These are phyloP conservation scores for Phialocephala sp. DNA, from an alignment of 2,329 filamentous ascomycete species.

Conservation along the genomic window DNA sequence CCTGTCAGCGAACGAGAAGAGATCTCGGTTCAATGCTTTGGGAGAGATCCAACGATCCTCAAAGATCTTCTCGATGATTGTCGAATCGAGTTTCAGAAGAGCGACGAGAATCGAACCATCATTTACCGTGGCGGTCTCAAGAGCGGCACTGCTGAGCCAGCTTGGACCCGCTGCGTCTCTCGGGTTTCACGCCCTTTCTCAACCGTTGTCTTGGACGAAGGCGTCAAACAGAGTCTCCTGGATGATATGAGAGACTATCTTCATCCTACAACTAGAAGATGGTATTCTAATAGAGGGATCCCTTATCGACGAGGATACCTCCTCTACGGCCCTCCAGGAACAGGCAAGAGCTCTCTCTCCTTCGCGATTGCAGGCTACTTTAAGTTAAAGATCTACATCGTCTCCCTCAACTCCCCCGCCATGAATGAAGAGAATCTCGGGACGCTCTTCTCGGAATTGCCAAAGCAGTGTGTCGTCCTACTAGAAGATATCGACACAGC, in stretches of 20 bases:
- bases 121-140: constrained; percentile 65
- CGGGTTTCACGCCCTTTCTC: constrained; percentile 65
- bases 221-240: constrained; percentile 63
- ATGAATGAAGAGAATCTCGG: constrained; percentile 70
- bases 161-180: constrained; percentile 67
- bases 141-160: constrained; percentile 49
- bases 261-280: constrained; percentile 66
- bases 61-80: constrained; percentile 68
- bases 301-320: constrained; percentile 86
- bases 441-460: constrained; percentile 69
- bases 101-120: constrained; percentile 66
- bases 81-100: constrained; percentile 58
- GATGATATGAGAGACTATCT: constrained; percentile 68
- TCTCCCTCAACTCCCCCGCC: constrained; percentile 66
- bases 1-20: constrained; percentile 60
- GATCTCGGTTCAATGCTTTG: constrained; percentile 65
- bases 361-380: constrained; percentile 74
- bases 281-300: constrained; percentile 85
- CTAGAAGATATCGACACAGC: constrained; percentile 80
- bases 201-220: constrained; percentile 68
- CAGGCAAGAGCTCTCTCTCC: constrained; percentile 76
- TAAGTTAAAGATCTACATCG: constrained; percentile 73
- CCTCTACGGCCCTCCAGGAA: constrained; percentile 80
- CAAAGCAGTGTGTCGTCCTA: constrained; percentile 72
- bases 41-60: constrained; percentile 63